Conservation (phyloP, 345 rosid genomes). For the Linum lewisii region DNA sequence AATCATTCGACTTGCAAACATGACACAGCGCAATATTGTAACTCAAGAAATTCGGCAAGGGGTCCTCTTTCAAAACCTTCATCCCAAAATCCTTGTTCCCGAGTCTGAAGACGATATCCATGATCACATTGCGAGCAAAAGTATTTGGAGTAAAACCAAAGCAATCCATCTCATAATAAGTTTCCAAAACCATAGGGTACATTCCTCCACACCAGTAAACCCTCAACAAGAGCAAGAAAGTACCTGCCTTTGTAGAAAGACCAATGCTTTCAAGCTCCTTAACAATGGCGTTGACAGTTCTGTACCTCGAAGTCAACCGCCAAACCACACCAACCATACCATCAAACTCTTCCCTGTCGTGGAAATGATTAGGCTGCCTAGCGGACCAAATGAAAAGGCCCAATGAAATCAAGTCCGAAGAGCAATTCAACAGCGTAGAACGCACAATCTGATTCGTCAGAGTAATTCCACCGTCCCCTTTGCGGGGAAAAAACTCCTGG, state of each 20-base stretch:
- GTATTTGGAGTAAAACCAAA: conserved; percentile 49
- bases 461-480: neutral
- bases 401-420: conserved; percentile 51
- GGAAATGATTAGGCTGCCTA: conserved; percentile 41
- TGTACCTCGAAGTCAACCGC: conserved; percentile 24
- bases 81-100: conserved; percentile 31
- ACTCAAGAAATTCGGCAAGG: conserved; percentile 42
- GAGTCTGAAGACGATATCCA: conserved; percentile 48
- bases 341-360: conserved; percentile 36
- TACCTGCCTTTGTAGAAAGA: conserved; percentile 32
- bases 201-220: conserved; percentile 61
- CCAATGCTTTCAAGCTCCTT: conserved; percentile 35
- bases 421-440: conserved; percentile 33
- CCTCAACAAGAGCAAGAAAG: conserved; percentile 49
- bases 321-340: conserved; percentile 39
- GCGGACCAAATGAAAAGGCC: conserved; percentile 58
- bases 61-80: conserved; percentile 29
- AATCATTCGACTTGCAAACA: conserved; percentile 40
- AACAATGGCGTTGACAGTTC: conserved; percentile 28
- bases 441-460: conserved; percentile 41
- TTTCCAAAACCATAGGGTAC: conserved; percentile 41
- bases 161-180: conserved; percentile 33
- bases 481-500: too few relatives aligned
- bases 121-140: conserved; percentile 47
- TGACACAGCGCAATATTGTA: conserved; percentile 51